phyloP scores from a whole-genome alignment of 495 filamentous ascomycete species.

The Cercophora sp. region DNA sequence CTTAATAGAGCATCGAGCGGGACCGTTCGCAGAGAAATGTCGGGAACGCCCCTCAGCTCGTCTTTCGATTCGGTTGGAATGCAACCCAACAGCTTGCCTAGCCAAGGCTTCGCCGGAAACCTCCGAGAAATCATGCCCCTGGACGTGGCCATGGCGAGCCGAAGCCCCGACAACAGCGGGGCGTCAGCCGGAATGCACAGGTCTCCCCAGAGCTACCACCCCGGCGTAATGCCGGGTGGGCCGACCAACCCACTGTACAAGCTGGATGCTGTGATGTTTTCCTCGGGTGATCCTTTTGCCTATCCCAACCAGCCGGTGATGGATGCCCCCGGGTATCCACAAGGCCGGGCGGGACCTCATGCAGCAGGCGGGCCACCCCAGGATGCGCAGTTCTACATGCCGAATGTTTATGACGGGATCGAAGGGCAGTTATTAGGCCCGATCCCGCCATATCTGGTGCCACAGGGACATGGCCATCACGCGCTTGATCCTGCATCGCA shows the following conservation, averaged over 20 bases:
- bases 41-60: conserved; percentile 26
- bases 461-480: conserved; percentile 28
- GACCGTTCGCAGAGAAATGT: conserved; percentile 15
- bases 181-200: conserved; percentile 16
- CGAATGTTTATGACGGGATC: conserved; percentile 42
- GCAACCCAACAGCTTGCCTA: conserved; percentile 16
- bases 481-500: conserved; percentile 34
- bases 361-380: conserved; percentile 14
- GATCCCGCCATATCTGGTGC: conserved; percentile 43
- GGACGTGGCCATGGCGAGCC: conserved; percentile 23
- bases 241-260: conserved; percentile 57
- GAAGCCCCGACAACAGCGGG: conserved; percentile 24
- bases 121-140: conserved; percentile 31
- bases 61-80: conserved; percentile 32
- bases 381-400: conserved; percentile 39
- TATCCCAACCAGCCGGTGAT: conserved; percentile 84
- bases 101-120: conserved; percentile 23
- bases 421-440: conserved; percentile 46
- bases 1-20: conserved; percentile 42
- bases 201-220: conserved; percentile 18
- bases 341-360: conserved; percentile 18
- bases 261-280: conserved; percentile 87
- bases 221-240: conserved; percentile 30
- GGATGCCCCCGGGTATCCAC: conserved; percentile 37
- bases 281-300: conserved; percentile 81